Conservation (phyloP, 75 land plant species). For the Cryptomeria japonica region DNA sequence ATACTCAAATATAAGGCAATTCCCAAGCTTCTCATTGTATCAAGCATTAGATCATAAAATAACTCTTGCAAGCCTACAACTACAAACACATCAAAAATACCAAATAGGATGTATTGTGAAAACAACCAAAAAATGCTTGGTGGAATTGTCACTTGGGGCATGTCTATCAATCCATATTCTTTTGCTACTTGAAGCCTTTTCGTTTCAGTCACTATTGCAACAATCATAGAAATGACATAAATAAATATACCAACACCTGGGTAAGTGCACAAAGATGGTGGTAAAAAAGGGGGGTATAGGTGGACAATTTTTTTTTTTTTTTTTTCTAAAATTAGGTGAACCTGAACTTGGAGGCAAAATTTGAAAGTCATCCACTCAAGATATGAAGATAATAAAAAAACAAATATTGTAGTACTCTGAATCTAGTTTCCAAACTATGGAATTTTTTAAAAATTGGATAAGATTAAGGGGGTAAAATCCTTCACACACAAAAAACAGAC, state of each 20-base stretch:
- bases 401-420: no score
- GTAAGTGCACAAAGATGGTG: no score
- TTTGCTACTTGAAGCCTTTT: constrained; percentile 32
- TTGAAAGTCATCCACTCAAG: no score
- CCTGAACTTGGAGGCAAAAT: no score
- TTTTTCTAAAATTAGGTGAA: no score
- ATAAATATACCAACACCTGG: constrained; percentile 42
- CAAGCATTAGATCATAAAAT: constrained; percentile 60
- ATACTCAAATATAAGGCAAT: constrained; percentile 51
- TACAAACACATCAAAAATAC: constrained; percentile 31
- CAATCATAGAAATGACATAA: constrained; percentile 34
- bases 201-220: constrained; percentile 57
- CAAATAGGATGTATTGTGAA: constrained; percentile 52
- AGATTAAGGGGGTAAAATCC: no score
- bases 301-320: no score
- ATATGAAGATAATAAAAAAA: no score
- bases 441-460: no score
- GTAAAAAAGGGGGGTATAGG: no score
- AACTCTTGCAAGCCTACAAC: constrained; percentile 51
- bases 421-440: no score
- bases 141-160: constrained; percentile 32
- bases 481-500: no score
- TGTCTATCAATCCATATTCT: constrained; percentile 43
- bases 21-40: constrained; percentile 52
- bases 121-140: constrained; percentile 63